Percentiles rank a stretch among this genome's conserved stretches.
These are phyloP conservation scores for Onygenales sp. DNA, from an alignment of 2,329 filamentous ascomycete species.

Conservation along the genomic window DNA sequence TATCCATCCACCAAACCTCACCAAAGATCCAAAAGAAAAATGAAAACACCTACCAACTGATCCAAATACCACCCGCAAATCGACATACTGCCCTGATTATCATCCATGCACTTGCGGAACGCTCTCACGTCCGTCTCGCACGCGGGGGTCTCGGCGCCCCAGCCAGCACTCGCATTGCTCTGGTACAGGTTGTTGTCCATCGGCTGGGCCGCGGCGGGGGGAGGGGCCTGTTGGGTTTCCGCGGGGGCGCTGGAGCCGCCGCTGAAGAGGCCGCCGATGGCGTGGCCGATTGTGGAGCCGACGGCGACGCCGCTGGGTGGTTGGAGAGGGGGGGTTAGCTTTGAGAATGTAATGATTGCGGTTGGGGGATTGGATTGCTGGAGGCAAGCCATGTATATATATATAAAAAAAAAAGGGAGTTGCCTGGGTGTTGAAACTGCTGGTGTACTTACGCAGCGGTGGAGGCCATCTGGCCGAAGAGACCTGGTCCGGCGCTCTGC, in stretches of 20 bases:
- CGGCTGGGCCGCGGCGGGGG: constrained; percentile 45
- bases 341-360: neutral
- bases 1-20: neutral
- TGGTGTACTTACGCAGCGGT: constrained; percentile 77
- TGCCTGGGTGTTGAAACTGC: neutral
- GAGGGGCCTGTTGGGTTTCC: constrained; percentile 41
- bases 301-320: constrained; percentile 78
- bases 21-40: neutral
- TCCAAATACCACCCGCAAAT: constrained; percentile 98
- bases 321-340: constrained; percentile 13
- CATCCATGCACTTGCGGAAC: constrained; percentile 95
- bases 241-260: constrained; percentile 53
- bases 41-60: constrained; percentile 53
- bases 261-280: constrained; percentile 78
- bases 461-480: constrained; percentile 94
- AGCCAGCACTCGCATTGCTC: constrained; percentile 37
- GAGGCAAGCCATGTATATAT: too few relatives aligned
- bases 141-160: constrained; percentile 43
- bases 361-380: neutral
- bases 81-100: constrained; percentile 85
- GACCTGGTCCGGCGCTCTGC: constrained; percentile 60
- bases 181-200: constrained; percentile 39
- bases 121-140: constrained; percentile 71
- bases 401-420: too few relatives aligned
- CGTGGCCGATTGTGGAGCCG: constrained; percentile 90